Conservation (phyloP, 345 rosid species). For the Atalantia buxifolia region DNA sequence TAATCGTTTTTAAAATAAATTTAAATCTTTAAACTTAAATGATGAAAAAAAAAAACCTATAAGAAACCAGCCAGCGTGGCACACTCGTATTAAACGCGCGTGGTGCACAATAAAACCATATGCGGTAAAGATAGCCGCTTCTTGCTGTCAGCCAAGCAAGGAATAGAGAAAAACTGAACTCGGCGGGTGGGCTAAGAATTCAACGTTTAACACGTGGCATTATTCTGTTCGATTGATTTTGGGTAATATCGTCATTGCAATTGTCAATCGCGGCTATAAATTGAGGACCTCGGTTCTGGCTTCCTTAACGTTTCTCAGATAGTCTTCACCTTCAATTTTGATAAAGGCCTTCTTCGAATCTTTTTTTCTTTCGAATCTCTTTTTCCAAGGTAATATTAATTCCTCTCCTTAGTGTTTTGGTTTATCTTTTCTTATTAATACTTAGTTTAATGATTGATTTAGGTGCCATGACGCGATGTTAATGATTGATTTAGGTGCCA, state of each 20-base stretch:
- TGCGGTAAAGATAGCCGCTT: background rate
- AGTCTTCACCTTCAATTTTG: background rate
- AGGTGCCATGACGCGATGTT: too few relatives aligned
- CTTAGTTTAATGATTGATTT: too few relatives aligned
- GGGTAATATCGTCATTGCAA: background rate
- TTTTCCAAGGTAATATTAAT: background rate
- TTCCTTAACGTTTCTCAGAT: background rate
- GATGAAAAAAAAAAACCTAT: too few relatives aligned
- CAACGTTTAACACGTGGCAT: background rate
- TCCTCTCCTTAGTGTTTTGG: background rate
- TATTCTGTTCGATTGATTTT: background rate
- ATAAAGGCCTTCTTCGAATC: background rate
- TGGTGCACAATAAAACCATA: background rate
- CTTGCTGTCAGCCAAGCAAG: background rate
- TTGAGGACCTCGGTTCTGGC: fast-evolving
- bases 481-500: background rate
- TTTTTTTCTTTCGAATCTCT: too few relatives aligned
- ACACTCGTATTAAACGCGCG: background rate
- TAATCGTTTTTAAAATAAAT: too few relatives aligned
- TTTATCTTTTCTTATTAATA: background rate
- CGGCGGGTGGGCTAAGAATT: background rate
- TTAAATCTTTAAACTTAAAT: too few relatives aligned
- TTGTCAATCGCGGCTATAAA: background rate
- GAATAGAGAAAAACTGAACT: background rate
- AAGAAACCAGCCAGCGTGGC: background rate